These are phyloP conservation scores for Papilionanthe hybrid DNA, from an alignment of 116 monocot genomes.

Conservation along the genomic window DNA sequence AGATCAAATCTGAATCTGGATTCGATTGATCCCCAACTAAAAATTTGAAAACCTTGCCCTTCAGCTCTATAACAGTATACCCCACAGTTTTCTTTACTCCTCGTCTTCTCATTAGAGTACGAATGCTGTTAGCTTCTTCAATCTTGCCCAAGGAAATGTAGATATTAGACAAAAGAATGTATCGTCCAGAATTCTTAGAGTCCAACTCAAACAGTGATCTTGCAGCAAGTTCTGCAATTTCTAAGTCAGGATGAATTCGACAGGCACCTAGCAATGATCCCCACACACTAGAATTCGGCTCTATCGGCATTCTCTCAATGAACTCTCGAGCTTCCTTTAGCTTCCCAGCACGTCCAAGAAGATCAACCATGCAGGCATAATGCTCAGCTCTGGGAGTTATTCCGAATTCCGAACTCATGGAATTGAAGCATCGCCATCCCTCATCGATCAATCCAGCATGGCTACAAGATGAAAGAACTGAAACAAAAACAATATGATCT, in stretches of 20 bases:
- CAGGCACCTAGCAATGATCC: constrained; percentile 37
- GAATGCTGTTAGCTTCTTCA: constrained; percentile 9
- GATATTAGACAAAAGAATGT: constrained; percentile 31
- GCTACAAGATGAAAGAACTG: constrained; percentile 34
- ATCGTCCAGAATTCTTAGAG: constrained; percentile 28
- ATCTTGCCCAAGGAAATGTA: constrained; percentile 30
- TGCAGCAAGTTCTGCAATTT: constrained; percentile 24
- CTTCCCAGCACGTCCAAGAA: constrained; percentile 26
- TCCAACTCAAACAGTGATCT: constrained; percentile 18
- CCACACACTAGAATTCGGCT: constrained; percentile 36
- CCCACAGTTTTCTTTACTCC: constrained; percentile 14
- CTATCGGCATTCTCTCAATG: constrained; percentile 27
- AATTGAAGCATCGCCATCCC: constrained; percentile 21
- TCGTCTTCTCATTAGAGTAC: constrained; percentile 16
- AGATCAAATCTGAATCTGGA: constrained; percentile 7
- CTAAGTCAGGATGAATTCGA: constrained; percentile 13
- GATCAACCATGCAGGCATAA: constrained; percentile 44
- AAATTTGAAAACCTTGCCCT: constrained; percentile 16
- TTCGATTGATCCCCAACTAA: constrained; percentile 16
- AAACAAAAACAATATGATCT: constrained; percentile 33
- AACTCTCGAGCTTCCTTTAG: constrained; percentile 30
- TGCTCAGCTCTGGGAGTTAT: constrained; percentile 28
- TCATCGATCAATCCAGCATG: constrained; percentile 37
- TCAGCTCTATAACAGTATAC: constrained; percentile 15
- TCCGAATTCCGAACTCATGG: constrained; percentile 23